phyloP scores from a whole-genome alignment of 2,329 filamentous ascomycete species.

The Rasamsonia emersonii region DNA sequence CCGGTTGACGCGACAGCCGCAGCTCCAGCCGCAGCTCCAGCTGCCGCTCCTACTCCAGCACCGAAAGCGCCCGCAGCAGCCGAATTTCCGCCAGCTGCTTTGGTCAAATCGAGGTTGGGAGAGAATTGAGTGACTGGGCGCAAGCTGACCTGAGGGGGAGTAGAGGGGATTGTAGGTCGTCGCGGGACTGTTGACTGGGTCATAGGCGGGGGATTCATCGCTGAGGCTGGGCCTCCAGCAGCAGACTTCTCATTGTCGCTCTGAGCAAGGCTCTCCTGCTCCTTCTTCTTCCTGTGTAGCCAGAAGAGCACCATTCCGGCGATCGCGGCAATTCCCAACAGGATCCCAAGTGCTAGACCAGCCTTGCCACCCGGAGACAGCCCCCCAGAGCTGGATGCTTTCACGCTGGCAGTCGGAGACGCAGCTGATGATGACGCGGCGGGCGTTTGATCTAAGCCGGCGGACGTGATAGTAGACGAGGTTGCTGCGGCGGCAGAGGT shows the following conservation, averaged over 20 bases:
- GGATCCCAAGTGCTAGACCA: conserved; percentile 74
- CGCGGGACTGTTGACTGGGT: conserved; percentile 29
- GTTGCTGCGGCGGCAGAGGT: conserved; percentile 3
- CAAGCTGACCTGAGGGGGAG: conserved; percentile 71
- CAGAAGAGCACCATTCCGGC: conserved; percentile 63
- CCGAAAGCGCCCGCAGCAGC: conserved; percentile 15
- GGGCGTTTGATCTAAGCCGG: conserved; percentile 12
- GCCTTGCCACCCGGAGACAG: conserved; percentile 53
- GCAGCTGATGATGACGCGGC: conserved; percentile 18
- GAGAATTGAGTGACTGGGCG: conserved; percentile 78
- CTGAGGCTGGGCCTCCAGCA: conserved; percentile 18
- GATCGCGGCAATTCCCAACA: conserved; percentile 59
- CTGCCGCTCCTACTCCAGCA: conserved; percentile 4
- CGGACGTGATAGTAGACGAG: conserved; percentile 5
- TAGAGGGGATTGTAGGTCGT: conserved; percentile 31
- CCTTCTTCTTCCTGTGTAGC: conserved; percentile 54
- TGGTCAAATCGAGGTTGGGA: conserved; percentile 50
- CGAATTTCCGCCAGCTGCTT: conserved; percentile 16
- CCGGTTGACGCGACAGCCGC: conserved; percentile 10
- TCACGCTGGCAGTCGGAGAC: conserved; percentile 9
- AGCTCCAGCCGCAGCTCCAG: conserved; percentile 11
- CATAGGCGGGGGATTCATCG: conserved; percentile 24
- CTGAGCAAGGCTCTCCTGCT: conserved; percentile 40
- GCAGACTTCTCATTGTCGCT: conserved; percentile 57
- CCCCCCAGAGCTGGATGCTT: conserved; percentile 22